Evolutionary conservation across 352 stramenopile species (phyloP).

Genomic region (Ochromonadaceae sp.): DNA sequence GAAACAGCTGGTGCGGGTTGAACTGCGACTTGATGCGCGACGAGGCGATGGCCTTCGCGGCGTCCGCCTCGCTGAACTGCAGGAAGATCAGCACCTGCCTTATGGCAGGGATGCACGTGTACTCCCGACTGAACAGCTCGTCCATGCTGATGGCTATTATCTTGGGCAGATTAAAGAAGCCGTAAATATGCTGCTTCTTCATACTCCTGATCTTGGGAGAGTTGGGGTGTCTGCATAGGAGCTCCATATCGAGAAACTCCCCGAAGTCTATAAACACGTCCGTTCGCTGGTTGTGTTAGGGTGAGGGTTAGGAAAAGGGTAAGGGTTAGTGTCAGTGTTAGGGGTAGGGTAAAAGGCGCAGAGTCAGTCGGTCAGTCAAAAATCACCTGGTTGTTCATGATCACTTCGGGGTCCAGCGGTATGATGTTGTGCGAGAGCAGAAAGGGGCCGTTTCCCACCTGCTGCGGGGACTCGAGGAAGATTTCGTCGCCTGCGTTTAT

Average conservation of each 20-base stretch:
- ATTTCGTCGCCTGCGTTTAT: slow-evolving; percentile 15
- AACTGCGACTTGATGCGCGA: slow-evolving; percentile 1
- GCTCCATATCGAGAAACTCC: slow-evolving; percentile 10
- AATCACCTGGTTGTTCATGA: slow-evolving; percentile 5
- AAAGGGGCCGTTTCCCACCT: background rate
- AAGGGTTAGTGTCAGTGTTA: too few species aligned
- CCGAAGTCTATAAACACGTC: slow-evolving; percentile 5
- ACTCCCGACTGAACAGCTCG: background rate
- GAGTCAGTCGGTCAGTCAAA: too few species aligned
- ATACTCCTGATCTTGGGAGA: background rate
- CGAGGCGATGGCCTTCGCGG: background rate
- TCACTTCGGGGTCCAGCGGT: background rate
- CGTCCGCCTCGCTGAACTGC: background rate
- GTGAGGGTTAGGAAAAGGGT: too few species aligned
- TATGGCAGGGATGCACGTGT: background rate
- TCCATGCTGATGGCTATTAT: background rate
- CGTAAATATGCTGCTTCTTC: slow-evolving; percentile 6
- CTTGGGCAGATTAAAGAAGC: slow-evolving; percentile 1
- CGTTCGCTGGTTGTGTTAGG: too few species aligned
- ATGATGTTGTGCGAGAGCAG: slow-evolving; percentile 4
- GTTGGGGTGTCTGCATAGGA: background rate
- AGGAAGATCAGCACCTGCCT: slow-evolving; percentile 8
- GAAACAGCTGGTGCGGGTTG: background rate
- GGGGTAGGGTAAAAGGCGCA: too few species aligned
- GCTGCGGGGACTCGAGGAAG: background rate